These are phyloP conservation scores for Endocladia muricata DNA, from an alignment of 31 red algal genomes.

Conservation along the genomic window DNA sequence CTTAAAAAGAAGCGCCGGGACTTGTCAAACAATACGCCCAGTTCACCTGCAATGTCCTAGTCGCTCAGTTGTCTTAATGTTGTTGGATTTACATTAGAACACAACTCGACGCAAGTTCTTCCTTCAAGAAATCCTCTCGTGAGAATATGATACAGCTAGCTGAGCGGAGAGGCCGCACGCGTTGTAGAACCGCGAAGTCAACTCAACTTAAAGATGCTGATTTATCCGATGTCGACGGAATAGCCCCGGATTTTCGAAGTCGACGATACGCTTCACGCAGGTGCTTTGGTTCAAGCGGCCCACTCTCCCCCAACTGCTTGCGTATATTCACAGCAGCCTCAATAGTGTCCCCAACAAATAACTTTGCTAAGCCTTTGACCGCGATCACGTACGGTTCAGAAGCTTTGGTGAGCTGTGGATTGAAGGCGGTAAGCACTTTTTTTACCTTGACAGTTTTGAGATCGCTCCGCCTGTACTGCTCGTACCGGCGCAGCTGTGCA, in stretches of 20 bases:
- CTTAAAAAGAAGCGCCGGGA: too few species aligned
- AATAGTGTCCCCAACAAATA: constrained; percentile 96
- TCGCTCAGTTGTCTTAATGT: too few species aligned
- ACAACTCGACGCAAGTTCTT: too few species aligned
- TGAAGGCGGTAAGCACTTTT: constrained; percentile 55
- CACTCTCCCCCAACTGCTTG: constrained; percentile 59
- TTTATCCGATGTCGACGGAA: constrained; percentile 18
- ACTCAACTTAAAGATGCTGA: not conserved
- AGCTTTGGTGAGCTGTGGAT: constrained; percentile 53
- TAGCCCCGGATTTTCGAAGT: constrained; percentile 11
- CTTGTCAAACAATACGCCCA: too few species aligned
- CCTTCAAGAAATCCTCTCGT: too few species aligned
- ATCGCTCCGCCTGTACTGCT: constrained; percentile 73
- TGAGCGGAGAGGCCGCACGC: too few species aligned
- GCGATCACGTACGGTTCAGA: constrained; percentile 77
- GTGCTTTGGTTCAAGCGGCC: constrained; percentile 65
- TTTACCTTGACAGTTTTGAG: constrained; percentile 69
- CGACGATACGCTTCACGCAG: constrained; percentile 64
- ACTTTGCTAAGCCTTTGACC: constrained; percentile 84
- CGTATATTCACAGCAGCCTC: constrained; percentile 73
- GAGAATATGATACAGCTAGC: too few species aligned
- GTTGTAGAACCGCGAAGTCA: not conserved
- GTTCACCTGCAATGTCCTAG: too few species aligned
- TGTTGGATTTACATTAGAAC: too few species aligned
- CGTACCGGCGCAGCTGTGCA: constrained; percentile 63